Percentiles rank a stretch among this genome's conserved stretches.
phyloP scores from a whole-genome alignment of 176 grass and related monocot genomes.

The Sorghum bicolor region Sorghum_bicolor_NCBIv3 NC_012873.2:2583001-2583500 shows the following conservation, averaged over 20 bases:
- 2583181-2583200: conserved; percentile 95
- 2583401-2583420: conserved; percentile 76
- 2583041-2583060: conserved; percentile 86
- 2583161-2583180: conserved; percentile 24
- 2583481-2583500: conserved; percentile 77
- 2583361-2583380: conserved; percentile 79
- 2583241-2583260: conserved; percentile 93
- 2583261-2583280: background rate
- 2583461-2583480: conserved; percentile 94
- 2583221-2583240: conserved; percentile 84
- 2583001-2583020: conserved; percentile 94
- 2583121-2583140: background rate
- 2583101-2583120: background rate
- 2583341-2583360: no score
- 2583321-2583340: no score
- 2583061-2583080: background rate
- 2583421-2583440: conserved; percentile 91
- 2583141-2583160: no score
- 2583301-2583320: no score
- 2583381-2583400: conserved; percentile 99
- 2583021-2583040: conserved; percentile 97
- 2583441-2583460: conserved; percentile 89
- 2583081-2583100: background rate
- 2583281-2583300: no score
- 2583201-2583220: conserved; percentile 86